Base-by-base conservation (phyloP, 441 rosid species). In the Gossypium trilobum region DNA sequence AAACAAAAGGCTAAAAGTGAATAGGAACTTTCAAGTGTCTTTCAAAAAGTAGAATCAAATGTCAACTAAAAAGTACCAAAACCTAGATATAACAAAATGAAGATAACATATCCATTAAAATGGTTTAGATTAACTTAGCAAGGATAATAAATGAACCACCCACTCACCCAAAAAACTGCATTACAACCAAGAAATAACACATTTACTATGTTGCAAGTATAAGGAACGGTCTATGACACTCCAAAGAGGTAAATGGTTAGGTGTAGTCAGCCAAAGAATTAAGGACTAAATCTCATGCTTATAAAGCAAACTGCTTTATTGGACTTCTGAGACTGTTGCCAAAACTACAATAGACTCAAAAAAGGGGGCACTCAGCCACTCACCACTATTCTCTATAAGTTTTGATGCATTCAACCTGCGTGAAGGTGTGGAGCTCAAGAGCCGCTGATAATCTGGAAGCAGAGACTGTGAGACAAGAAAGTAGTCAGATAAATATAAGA, bases 371-470 rank as follows among this genome's bases (percentile, higher is more conserved):
- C 88, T 82, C 72, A 93, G 63, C 64, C 76, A 73, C 90, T 84
- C 74, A 95, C 99, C 98, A 71, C 99, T 88, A 80, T 95, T 92
- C 80, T 95, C 99, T 68, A 93, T 77, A 74, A 95, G 96, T 81
- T 95, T 95, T 57, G 97, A 82, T 72, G 97, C 79, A 83, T 95
- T 95, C 89, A 95, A 80, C 85, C 99, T 95, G 79, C 99, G 98
- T 77, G 98, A 88, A 74, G 98, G 98, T 86, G 80, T 84, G 78
- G 99, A 95, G 83, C 98, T 95, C 82, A 95, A 85, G 66, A 93
- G 92, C 75, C 99, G 91, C 88, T 95, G 98, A 82, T 95, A 95
- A 91, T 95, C 99, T 84, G 96, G 98, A 90, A 95, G 99, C 84
- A 95, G 88, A 80, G 97, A 87, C 99, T 95, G 96, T 72, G 85